Percentiles rank a stretch among this genome's conserved stretches.
phyloP scores from a whole-genome alignment of 2,329 filamentous ascomycete genomes.

The Aspergillus ruber region DNA sequence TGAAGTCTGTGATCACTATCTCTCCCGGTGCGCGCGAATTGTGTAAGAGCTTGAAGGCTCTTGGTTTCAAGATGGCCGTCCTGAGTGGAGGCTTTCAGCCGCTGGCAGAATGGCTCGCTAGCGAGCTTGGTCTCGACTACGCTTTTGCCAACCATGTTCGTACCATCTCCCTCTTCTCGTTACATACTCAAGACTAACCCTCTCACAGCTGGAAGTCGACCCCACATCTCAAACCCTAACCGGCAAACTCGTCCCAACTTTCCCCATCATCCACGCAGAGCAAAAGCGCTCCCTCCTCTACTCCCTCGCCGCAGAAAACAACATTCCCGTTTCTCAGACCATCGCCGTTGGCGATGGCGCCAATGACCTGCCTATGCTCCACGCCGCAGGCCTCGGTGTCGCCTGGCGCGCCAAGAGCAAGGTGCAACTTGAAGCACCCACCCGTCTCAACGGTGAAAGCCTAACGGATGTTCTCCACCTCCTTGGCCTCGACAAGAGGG shows the following conservation, averaged over 20 bases:
- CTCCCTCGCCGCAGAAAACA: constrained; percentile 49
- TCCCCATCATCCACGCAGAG: constrained; percentile 54
- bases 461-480: constrained; percentile 55
- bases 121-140: constrained; percentile 75
- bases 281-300: constrained; percentile 52
- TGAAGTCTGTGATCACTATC: constrained; percentile 69
- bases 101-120: constrained; percentile 77
- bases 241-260: constrained; percentile 48
- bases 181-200: neutral
- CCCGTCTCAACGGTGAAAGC: constrained; percentile 52
- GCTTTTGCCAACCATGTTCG: constrained; percentile 77
- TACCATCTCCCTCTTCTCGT: neutral
- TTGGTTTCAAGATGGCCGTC: constrained; percentile 84
- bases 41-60: constrained; percentile 63
- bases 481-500: constrained; percentile 47
- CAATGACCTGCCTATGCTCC: constrained; percentile 61
- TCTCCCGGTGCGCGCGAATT: constrained; percentile 74
- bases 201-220: constrained; percentile 43
- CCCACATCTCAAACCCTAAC: constrained; percentile 45
- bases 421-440: constrained; percentile 57
- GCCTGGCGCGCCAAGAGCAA: constrained; percentile 60
- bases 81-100: constrained; percentile 89
- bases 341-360: constrained; percentile 59
- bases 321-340: constrained; percentile 49
- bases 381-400: constrained; percentile 55